Conservation (phyloP, 306 rosid genomes). For the Canavalia gladiata region DNA sequence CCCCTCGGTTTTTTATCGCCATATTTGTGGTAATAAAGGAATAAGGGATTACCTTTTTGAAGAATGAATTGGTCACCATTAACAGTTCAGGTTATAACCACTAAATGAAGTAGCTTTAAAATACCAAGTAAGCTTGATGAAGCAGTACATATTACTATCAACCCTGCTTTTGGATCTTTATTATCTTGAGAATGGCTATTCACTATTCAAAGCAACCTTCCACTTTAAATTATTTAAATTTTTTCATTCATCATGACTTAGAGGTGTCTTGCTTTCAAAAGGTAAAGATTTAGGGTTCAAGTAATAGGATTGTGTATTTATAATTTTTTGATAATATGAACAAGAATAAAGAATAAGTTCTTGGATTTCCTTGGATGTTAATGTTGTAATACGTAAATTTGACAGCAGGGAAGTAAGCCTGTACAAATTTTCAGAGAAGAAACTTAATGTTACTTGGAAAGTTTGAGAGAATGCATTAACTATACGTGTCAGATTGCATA, state of each 20-base stretch:
- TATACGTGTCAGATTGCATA: neutral
- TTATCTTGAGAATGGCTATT: neutral
- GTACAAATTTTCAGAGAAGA: neutral
- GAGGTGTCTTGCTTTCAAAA: neutral
- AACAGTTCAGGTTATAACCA: neutral
- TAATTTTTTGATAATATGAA: too few relatives aligned
- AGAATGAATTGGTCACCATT: neutral
- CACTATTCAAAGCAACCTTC: neutral
- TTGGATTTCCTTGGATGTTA: neutral
- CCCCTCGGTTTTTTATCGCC: neutral
- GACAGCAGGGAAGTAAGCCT: neutral
- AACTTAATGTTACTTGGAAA: conserved; percentile 1
- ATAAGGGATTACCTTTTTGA: neutral
- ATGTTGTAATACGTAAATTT: neutral
- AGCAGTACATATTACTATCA: neutral
- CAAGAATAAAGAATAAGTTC: too few relatives aligned
- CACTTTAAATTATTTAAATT: neutral
- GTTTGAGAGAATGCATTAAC: conserved; percentile 2
- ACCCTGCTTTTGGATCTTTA: neutral
- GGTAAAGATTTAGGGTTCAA: neutral
- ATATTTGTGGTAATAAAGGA: neutral
- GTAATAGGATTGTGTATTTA: too few relatives aligned
- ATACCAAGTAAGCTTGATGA: neutral
- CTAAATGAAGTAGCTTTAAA: neutral
- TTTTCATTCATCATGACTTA: neutral